Percentiles rank a stretch among this genome's conserved stretches.
Conservation (phyloP, 1,284 basidiomycete genomes). For the Malassezia cuniculi region DNA sequence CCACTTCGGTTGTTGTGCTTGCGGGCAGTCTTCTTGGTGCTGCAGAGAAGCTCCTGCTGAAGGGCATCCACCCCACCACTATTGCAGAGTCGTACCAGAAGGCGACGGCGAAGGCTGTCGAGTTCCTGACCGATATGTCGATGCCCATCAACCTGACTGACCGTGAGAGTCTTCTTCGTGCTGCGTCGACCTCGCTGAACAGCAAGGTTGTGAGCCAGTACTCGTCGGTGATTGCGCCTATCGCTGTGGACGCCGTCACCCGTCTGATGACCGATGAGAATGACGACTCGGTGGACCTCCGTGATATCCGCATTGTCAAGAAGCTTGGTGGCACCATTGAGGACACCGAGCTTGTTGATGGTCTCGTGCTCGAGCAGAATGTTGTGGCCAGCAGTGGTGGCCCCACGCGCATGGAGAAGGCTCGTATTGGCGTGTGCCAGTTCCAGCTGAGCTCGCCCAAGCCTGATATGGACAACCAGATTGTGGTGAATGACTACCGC, state of each 20-base stretch:
- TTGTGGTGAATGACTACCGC: constrained; percentile 97
- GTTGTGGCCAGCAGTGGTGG: constrained; percentile 81
- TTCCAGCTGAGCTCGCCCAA: constrained; percentile 97
- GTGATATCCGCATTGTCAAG: constrained; percentile 91
- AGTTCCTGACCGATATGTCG: constrained; percentile 83
- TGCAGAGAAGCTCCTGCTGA: constrained; percentile 90
- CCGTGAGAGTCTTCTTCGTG: constrained; percentile 70
- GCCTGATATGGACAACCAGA: constrained; percentile 99
- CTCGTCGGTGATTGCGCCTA: constrained; percentile 88
- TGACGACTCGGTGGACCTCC: constrained; percentile 61
- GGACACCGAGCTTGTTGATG: constrained; percentile 92
- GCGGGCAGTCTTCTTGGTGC: constrained; percentile 84
- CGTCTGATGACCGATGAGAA: constrained; percentile 23
- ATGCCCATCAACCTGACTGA: constrained; percentile 85
- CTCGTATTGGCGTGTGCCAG: constrained; percentile 95
- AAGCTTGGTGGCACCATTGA: constrained; percentile 99
- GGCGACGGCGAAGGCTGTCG: constrained; percentile 82
- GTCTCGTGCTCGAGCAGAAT: constrained; percentile 89
- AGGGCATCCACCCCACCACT: constrained; percentile 90
- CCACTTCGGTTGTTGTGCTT: constrained; percentile 93
- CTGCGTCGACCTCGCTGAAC: constrained; percentile 87
- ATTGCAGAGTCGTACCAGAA: constrained; percentile 91
- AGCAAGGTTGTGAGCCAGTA: constrained; percentile 99
- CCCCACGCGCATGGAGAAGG: constrained; percentile 89
- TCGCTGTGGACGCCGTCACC: constrained; percentile 82